Conservation (phyloP, 306 rosid genomes). For the Acacia melanoxylon region DNA sequence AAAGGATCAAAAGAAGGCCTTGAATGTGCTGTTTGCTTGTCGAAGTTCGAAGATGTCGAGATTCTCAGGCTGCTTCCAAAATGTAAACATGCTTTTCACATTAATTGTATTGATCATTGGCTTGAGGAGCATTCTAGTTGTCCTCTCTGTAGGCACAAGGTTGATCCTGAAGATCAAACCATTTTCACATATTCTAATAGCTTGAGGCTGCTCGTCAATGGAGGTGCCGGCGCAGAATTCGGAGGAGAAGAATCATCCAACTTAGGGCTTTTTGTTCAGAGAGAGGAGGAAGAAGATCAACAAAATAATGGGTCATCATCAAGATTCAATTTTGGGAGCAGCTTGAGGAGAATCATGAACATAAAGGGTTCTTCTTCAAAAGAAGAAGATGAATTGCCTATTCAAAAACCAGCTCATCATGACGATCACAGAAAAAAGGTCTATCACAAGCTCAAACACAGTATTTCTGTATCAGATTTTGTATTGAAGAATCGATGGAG, state of each 20-base stretch:
- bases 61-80: slow-evolving; percentile 78
- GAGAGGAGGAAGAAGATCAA: slow-evolving; percentile 72
- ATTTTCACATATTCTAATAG: slow-evolving; percentile 61
- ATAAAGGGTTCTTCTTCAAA: slow-evolving; percentile 30
- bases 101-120: slow-evolving; percentile 88
- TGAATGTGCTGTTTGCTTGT: slow-evolving; percentile 84
- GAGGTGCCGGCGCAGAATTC: slow-evolving; percentile 46
- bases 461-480: slow-evolving; percentile 72
- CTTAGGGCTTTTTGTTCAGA: slow-evolving; percentile 75
- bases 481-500: slow-evolving; percentile 88
- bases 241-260: slow-evolving; percentile 54
- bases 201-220: slow-evolving; percentile 50
- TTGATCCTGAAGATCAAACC: slow-evolving; percentile 63
- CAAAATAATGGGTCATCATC: slow-evolving; percentile 55
- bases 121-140: slow-evolving; percentile 90
- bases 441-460: slow-evolving; percentile 74
- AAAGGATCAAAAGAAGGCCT: slow-evolving; percentile 86
- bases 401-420: slow-evolving; percentile 33
- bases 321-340: slow-evolving; percentile 82
- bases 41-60: slow-evolving; percentile 84
- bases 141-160: slow-evolving; percentile 81
- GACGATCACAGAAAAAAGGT: slow-evolving; percentile 32
- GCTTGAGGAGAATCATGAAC: slow-evolving; percentile 63
- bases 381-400: slow-evolving; percentile 56
- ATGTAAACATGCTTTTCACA: slow-evolving; percentile 92